Conservation (phyloP, 2,329 filamentous ascomycete genomes). For the Penicillium expansum region DNA sequence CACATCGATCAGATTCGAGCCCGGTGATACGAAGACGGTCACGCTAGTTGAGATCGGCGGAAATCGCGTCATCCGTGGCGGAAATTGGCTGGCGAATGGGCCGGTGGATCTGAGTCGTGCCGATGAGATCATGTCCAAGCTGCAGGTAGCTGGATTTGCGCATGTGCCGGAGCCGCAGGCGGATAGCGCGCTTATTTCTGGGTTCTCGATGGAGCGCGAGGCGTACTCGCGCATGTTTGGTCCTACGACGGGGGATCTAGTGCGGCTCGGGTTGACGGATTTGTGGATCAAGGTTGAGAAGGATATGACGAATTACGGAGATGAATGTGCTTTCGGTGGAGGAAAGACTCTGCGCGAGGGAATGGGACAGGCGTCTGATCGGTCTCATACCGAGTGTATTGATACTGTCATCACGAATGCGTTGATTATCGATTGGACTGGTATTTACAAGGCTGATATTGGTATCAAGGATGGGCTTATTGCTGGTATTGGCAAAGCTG, state of each 20-base stretch:
- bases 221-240: slow-evolving; percentile 89
- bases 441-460: slow-evolving; percentile 96
- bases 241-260: slow-evolving; percentile 81
- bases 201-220: slow-evolving; percentile 69
- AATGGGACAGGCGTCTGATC: slow-evolving; percentile 87
- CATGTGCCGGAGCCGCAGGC: slow-evolving; percentile 67
- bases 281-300: slow-evolving; percentile 89
- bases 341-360: slow-evolving; percentile 92
- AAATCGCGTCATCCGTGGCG: slow-evolving; percentile 73
- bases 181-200: slow-evolving; percentile 56
- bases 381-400: slow-evolving; percentile 67
- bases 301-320: slow-evolving; percentile 79
- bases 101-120: slow-evolving; percentile 62
- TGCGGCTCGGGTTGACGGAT: slow-evolving; percentile 78
- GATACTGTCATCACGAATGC: slow-evolving; percentile 90
- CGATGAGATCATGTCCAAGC: slow-evolving; percentile 63
- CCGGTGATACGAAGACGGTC: slow-evolving; percentile 87
- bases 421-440: slow-evolving; percentile 82
- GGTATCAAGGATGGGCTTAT: slow-evolving; percentile 86
- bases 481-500: slow-evolving; percentile 86
- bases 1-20: slow-evolving; percentile 90
- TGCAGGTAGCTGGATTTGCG: slow-evolving; percentile 73
- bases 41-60: slow-evolving; percentile 86
- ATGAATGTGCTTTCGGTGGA: slow-evolving; percentile 93
- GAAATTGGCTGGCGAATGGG: slow-evolving; percentile 76